Evolutionary conservation across 495 filamentous ascomycete species (phyloP), one percentile per base, ranked within the genome.

Genomic region (Podospora australis): DNA sequence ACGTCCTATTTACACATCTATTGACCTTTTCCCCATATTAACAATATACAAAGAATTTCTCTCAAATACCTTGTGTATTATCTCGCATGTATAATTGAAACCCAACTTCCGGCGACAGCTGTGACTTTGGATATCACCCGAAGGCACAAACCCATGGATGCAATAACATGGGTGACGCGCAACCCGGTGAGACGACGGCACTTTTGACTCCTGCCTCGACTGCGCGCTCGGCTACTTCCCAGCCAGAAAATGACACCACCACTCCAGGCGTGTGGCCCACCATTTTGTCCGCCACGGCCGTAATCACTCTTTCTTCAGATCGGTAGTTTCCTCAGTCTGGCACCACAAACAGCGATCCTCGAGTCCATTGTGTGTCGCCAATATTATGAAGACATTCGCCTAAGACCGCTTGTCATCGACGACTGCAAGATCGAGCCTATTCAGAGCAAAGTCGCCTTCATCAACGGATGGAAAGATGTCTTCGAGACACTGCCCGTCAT

Each of bases 341-440:
- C 71, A 0, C 63, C 71, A 0, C 59, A 68, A 46, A 54, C 60
- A 14, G 59, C 62, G 2, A 63, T 74, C 5, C 67, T 68, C 16
- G 61, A 73, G 41, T 54, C 60, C 11, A 71, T 74, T 24, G 58
- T 73, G 28, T 74, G 71, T 42, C 50, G 44, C n/a, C 48, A 70
- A 1, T 58, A 70, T 28, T 66, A 65, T 13, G 29, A 48, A 1
- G 22, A 44, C 17, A 21, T 38, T 54, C 23, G 14, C 4, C 1
- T n/a, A 10, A 14, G 29, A 39, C 2, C 21, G 23, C 7, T 26
- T 2, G 11, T 34, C 32, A 41, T 35, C 6, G 46, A 57, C 22
- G 1, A 28, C 20, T 74, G 71, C 42, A 72, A 72, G 52, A 62
- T 71, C 10, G 69, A 66, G 36, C 44, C 61, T 1, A 68, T 74